Percentiles rank a stretch among this genome's conserved stretches.
Evolutionary conservation across 1,284 basidiomycete genomes (phyloP).

Genomic region (Serendipita sp.): DNA sequence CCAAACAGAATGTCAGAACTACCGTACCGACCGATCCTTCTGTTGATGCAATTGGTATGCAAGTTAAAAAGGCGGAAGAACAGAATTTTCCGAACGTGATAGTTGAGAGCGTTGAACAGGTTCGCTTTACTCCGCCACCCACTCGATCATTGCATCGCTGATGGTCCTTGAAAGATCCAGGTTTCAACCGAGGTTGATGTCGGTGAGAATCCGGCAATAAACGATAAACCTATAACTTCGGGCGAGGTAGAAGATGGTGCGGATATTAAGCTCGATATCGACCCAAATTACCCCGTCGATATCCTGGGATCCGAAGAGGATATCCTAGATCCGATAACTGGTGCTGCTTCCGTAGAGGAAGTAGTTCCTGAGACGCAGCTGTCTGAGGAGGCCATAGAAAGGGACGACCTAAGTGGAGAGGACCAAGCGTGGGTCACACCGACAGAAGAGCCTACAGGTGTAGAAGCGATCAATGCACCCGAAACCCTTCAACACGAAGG

Average conservation of each 20-base stretch:
- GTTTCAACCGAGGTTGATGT: constrained; percentile 4
- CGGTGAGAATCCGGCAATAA: background rate
- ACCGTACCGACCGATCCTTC: background rate
- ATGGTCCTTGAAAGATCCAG: background rate
- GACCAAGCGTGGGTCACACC: background rate
- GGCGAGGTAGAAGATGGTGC: background rate
- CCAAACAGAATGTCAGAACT: too few relatives aligned
- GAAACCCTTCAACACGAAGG: too few relatives aligned
- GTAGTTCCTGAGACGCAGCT: too few relatives aligned
- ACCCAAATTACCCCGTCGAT: background rate
- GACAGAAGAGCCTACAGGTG: too few relatives aligned
- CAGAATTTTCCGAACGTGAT: background rate
- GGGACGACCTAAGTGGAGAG: background rate
- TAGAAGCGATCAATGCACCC: too few relatives aligned
- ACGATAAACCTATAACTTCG: background rate
- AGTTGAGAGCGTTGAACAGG: background rate
- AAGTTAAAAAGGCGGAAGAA: background rate
- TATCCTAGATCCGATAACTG: constrained; percentile 1
- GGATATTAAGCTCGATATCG: background rate
- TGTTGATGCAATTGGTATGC: background rate
- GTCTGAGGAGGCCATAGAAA: too few relatives aligned
- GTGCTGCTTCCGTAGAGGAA: too few relatives aligned
- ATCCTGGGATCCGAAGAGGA: background rate
- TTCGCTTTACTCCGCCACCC: background rate
- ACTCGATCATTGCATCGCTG: background rate